These are phyloP conservation scores for Pisolithus albus DNA, from an alignment of 768 basidiomycete genomes.

Conservation along the genomic window DNA sequence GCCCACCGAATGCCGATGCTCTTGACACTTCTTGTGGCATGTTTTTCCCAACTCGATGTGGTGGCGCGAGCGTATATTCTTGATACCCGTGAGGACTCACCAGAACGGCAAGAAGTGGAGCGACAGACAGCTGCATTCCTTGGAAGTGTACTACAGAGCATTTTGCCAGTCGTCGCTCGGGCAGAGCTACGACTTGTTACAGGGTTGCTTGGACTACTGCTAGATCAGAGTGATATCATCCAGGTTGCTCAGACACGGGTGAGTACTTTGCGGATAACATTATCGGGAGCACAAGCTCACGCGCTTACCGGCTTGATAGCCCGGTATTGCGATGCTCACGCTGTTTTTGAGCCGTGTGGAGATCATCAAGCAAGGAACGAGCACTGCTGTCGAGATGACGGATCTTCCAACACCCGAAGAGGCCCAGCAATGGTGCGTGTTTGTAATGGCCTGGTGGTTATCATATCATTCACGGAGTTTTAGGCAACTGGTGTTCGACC, in stretches of 20 bases:
- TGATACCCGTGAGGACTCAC: slow-evolving; percentile 57
- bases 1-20: slow-evolving; percentile 77
- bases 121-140: slow-evolving; percentile 89
- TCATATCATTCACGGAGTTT: slow-evolving; percentile 6
- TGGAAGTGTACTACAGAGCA: slow-evolving; percentile 77
- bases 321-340: slow-evolving; percentile 86
- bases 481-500: slow-evolving; percentile 86
- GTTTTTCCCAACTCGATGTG: slow-evolving; percentile 91
- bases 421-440: slow-evolving; percentile 63
- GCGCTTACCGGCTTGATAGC: slow-evolving; percentile 39
- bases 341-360: slow-evolving; percentile 91
- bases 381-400: slow-evolving; percentile 42
- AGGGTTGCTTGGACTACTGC: slow-evolving; percentile 76
- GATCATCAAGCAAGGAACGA: slow-evolving; percentile 72
- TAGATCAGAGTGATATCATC: slow-evolving; percentile 72
- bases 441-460: not conserved
- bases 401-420: slow-evolving; percentile 67
- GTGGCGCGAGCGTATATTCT: slow-evolving; percentile 69
- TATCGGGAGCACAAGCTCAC: not conserved
- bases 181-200: slow-evolving; percentile 77
- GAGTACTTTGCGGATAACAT: slow-evolving; percentile 20
- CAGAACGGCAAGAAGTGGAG: slow-evolving; percentile 65
- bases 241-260: slow-evolving; percentile 77
- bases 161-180: slow-evolving; percentile 73
- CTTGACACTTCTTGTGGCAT: slow-evolving; percentile 86